Percentiles rank a stretch among this genome's conserved stretches.
These are phyloP conservation scores for Leccinum rimulosum DNA, from an alignment of 768 basidiomycete genomes.

Conservation along the genomic window DNA sequence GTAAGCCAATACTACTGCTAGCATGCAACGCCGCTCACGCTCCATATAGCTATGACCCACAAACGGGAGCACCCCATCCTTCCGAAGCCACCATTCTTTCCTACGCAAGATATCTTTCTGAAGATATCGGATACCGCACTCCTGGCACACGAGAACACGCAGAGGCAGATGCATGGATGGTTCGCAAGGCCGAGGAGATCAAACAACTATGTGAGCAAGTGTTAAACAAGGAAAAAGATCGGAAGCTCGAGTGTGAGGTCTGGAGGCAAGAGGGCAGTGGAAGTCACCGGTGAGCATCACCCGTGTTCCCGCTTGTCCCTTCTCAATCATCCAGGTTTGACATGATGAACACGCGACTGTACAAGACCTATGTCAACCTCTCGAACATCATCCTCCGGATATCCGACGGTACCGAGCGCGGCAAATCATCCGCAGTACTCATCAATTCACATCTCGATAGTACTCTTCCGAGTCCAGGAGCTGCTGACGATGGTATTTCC, in stretches of 20 bases:
- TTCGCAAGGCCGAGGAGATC: constrained; percentile 38
- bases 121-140: constrained; percentile 86
- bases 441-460: constrained; percentile 90
- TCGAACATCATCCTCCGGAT: constrained; percentile 87
- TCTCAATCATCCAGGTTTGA: constrained; percentile 65
- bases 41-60: constrained; percentile 39
- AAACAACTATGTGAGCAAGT: constrained; percentile 58
- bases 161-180: constrained; percentile 79
- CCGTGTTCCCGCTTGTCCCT: too few species aligned
- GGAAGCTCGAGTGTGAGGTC: constrained; percentile 85
- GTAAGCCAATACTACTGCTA: constrained; percentile 34
- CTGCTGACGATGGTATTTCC: constrained; percentile 83
- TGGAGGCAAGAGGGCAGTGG: constrained; percentile 90
- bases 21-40: not conserved
- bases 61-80: constrained; percentile 62
- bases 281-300: constrained; percentile 67
- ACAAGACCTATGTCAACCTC: constrained; percentile 86
- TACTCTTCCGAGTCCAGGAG: constrained; percentile 85
- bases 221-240: constrained; percentile 36
- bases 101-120: constrained; percentile 67
- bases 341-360: constrained; percentile 82
- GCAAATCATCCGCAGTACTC: constrained; percentile 80
- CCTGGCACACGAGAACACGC: constrained; percentile 91
- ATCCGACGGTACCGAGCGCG: constrained; percentile 67
- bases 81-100: constrained; percentile 69